phyloP scores from a whole-genome alignment of 2,329 filamentous ascomycete species.

The Aspergillus oerlinghausenensis region DNA sequence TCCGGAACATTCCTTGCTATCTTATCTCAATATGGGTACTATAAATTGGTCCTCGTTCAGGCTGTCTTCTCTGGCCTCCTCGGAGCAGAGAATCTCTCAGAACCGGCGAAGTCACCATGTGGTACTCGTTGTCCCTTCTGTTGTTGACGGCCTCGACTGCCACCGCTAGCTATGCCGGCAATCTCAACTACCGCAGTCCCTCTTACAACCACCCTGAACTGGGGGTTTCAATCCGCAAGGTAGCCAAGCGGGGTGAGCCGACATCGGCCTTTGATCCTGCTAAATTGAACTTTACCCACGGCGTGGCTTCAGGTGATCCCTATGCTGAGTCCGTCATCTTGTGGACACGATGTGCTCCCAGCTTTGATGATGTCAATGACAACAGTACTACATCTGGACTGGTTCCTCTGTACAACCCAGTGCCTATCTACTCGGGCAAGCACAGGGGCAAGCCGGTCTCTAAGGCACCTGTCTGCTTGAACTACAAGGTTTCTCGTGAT shows the following conservation, averaged over 20 bases:
- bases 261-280: conserved; percentile 42
- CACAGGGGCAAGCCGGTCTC: conserved; percentile 48
- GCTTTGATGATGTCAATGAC: conserved; percentile 43
- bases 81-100: neutral
- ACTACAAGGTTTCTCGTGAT: conserved; percentile 55
- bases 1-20: neutral
- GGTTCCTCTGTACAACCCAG: conserved; percentile 50
- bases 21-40: neutral
- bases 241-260: conserved; percentile 52
- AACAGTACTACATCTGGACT: conserved; percentile 55
- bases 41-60: neutral
- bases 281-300: conserved; percentile 61
- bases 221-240: conserved; percentile 47
- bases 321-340: conserved; percentile 42
- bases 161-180: conserved; percentile 36
- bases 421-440: neutral
- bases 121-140: neutral
- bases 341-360: conserved; percentile 42
- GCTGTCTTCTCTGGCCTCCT: neutral
- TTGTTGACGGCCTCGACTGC: neutral
- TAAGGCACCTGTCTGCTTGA: conserved; percentile 61
- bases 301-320: conserved; percentile 49
- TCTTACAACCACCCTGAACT: conserved; percentile 60
- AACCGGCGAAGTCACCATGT: neutral
- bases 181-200: conserved; percentile 65